These are phyloP conservation scores for Pseudogymnoascus sp. DNA, from an alignment of 2,329 filamentous ascomycete genomes.

Conservation along the genomic window DNA sequence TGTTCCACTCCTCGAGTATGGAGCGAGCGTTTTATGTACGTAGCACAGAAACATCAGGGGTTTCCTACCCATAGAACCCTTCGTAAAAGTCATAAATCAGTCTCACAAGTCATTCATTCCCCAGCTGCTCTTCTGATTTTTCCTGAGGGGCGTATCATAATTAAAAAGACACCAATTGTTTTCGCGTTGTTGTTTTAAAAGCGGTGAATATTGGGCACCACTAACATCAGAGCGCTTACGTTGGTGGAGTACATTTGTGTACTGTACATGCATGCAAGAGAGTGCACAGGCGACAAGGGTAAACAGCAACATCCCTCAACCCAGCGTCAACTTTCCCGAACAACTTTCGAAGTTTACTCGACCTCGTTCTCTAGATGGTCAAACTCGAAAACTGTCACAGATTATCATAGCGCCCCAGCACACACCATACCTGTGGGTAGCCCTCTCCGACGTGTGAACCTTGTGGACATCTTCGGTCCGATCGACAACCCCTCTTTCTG, in stretches of 20 bases:
- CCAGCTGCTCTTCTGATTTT: background rate
- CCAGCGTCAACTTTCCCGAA: background rate
- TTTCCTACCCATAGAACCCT: background rate
- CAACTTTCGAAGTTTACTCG: background rate
- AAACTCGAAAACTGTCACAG: background rate
- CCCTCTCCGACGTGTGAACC: background rate
- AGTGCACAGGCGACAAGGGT: background rate
- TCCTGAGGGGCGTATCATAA: background rate
- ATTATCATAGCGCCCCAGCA: slow-evolving; percentile 3
- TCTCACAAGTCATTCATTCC: background rate
- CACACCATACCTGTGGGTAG: background rate
- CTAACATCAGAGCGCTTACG: slow-evolving; percentile 5
- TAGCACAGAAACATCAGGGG: background rate
- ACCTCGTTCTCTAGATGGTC: background rate
- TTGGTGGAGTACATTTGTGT: slow-evolving; percentile 9
- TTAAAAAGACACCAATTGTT: background rate
- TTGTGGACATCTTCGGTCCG: slow-evolving; percentile 6
- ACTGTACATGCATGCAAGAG: slow-evolving; percentile 5
- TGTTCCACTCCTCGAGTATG: background rate
- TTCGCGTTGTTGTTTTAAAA: background rate
- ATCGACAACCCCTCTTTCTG: slow-evolving; percentile 4
- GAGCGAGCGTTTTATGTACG: background rate
- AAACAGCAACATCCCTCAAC: slow-evolving; percentile 7
- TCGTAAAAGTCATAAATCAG: background rate
- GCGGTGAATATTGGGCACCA: slow-evolving; percentile 8